phyloP scores from a whole-genome alignment of 805 yeast genomes.

The Lachancea lanzarotensis region DNA sequence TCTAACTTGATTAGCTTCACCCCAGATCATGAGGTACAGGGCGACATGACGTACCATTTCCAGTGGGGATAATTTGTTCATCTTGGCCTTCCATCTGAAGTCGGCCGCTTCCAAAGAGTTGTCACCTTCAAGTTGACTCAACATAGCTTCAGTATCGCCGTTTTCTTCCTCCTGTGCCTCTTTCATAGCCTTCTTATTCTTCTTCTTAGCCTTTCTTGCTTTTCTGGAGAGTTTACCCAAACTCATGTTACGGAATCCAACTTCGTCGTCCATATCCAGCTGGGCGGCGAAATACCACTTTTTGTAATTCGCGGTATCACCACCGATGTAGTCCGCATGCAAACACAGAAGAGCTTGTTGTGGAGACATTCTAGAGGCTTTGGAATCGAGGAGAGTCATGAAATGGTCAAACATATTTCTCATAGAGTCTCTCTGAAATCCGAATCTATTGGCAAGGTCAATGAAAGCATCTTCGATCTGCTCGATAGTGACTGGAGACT shows the following conservation, averaged over 20 bases:
- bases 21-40: constrained; percentile 72
- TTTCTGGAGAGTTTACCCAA: constrained; percentile 70
- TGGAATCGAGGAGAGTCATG: constrained; percentile 75
- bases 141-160: constrained; percentile 52
- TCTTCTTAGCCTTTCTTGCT: constrained; percentile 75
- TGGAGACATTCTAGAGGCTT: constrained; percentile 85
- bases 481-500: constrained; percentile 76
- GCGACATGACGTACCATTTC: constrained; percentile 77
- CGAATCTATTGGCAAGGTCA: constrained; percentile 75
- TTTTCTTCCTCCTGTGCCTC: constrained; percentile 59
- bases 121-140: constrained; percentile 71
- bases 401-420: constrained; percentile 86
- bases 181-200: constrained; percentile 65
- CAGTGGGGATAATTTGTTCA: constrained; percentile 65
- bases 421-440: constrained; percentile 90
- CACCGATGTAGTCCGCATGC: constrained; percentile 86
- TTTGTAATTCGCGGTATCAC: constrained; percentile 77
- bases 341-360: constrained; percentile 76
- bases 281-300: constrained; percentile 89
- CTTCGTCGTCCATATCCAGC: constrained; percentile 75
- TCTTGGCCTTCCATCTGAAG: constrained; percentile 75
- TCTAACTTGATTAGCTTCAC: constrained; percentile 91
- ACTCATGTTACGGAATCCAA: constrained; percentile 77
- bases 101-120: constrained; percentile 78
- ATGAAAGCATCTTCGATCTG: constrained; percentile 83